Percentiles rank a stretch among this genome's conserved stretches.
Conservation (phyloP, 1,284 basidiomycete species). For the Puccinia brachypodii region DNA sequence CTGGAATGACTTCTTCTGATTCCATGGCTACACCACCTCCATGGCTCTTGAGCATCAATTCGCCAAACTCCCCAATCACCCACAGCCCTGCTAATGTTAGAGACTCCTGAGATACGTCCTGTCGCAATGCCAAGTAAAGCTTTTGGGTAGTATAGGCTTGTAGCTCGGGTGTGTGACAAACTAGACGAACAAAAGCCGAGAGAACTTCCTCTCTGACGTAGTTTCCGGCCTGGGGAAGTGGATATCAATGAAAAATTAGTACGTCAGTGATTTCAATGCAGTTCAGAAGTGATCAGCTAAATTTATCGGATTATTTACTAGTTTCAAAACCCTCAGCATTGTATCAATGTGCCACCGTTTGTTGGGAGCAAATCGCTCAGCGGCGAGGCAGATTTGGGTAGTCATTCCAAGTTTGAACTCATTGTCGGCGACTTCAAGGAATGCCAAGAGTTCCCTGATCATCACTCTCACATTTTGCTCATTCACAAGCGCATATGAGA, state of each 20-base stretch:
- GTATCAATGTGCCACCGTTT: constrained; percentile 99
- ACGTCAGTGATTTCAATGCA: background rate
- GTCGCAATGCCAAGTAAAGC: constrained; percentile 79
- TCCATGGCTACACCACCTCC: constrained; percentile 62
- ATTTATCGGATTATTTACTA: constrained; percentile 64
- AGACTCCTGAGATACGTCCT: constrained; percentile 94
- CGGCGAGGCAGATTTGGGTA: constrained; percentile 92
- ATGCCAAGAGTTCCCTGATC: constrained; percentile 86
- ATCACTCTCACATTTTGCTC: constrained; percentile 91
- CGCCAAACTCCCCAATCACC: constrained; percentile 96
- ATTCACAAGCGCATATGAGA: constrained; percentile 96
- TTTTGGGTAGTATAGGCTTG: constrained; percentile 94
- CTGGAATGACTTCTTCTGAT: constrained; percentile 73
- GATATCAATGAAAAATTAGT: background rate
- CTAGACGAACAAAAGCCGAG: constrained; percentile 89
- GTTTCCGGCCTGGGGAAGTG: constrained; percentile 78
- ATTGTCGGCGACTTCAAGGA: constrained; percentile 96
- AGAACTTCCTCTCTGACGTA: constrained; percentile 96
- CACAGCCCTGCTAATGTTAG: constrained; percentile 89
- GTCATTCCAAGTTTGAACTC: constrained; percentile 99
- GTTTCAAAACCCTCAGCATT: constrained; percentile 83
- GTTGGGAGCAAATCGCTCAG: constrained; percentile 94
- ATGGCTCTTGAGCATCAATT: constrained; percentile 70
- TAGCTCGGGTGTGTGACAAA: constrained; percentile 94
- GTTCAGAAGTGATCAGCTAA: background rate